Evolutionary conservation across 2,329 filamentous ascomycete genomes (phyloP), one percentile per base, ranked within the genome.

Genomic region (Lasiodiplodia sp.): DNA sequence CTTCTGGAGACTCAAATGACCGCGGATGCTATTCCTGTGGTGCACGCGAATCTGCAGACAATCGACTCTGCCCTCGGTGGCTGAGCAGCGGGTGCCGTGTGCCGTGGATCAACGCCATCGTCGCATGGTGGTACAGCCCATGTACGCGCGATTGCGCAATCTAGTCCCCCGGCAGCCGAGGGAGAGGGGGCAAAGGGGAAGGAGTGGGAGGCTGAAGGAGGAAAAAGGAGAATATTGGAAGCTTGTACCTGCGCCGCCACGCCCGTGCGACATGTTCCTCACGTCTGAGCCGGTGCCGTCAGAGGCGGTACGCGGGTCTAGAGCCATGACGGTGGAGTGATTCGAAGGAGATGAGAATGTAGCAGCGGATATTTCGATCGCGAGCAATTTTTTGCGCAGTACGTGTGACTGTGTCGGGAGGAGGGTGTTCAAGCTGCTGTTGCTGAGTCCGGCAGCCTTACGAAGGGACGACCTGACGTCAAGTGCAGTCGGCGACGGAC

Each of bases 231-330:
- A 69, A 60, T 55, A 56, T 37, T 53, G 57, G 21, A 37, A 31
- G 68, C 21, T 21, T 81, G 73, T 78, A 86, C 85, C 91, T 71
- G 92, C 92, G 76, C 92, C 92, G 76, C 92, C 92, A 71, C 92
- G 91, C 74, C 92, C 92, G 75, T 92, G 89, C 51, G 91, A 92
- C 57, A 78, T 73, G 64, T 78, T 74, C 67, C 79, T 77, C 21
- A 75, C 71, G 10, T 68, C 49, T 31, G 69, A 70, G 34, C 69
- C 70, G 11, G 65, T 57, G 37, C 69, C 71, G n/a, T 72, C 44
- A 56, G 72, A 70, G 34, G 70, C 55, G 51, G 60, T 62, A 37
- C 72, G 74, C 64, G 71, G 71, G 38, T 68, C 67, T 44, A 49
- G 31, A 47, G 49, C 49, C 66, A 68, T 68, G 47, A 37, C 55